phyloP scores from a whole-genome alignment of 208 protist species.

The Tritrichomonas musculus region DNA sequence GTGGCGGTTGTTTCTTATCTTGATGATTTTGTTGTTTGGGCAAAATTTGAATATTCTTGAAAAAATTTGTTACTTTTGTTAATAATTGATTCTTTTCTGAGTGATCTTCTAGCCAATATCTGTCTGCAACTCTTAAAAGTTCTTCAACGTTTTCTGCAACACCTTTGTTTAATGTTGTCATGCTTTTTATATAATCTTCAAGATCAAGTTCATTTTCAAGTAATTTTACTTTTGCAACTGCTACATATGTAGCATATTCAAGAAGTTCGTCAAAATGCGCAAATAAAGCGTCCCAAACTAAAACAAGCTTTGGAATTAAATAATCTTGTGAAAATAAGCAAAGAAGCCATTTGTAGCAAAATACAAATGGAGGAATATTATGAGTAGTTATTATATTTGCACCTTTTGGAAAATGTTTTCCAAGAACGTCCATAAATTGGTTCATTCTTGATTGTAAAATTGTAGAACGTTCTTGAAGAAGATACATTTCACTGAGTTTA shows the following conservation, averaged over 20 bases:
- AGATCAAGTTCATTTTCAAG: neutral
- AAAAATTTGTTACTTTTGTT: too few relatives aligned
- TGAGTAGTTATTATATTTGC: neutral
- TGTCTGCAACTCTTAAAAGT: neutral
- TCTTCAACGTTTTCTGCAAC: neutral
- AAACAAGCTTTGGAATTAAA: neutral
- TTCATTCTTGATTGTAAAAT: neutral
- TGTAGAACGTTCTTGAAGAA: neutral
- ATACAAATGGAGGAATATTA: neutral
- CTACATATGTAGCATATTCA: neutral
- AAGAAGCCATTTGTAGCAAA: neutral
- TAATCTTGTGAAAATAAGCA: neutral
- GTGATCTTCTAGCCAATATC: neutral
- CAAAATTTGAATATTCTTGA: too few relatives aligned
- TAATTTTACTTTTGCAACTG: neutral
- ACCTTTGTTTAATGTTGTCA: neutral
- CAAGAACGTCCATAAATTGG: neutral
- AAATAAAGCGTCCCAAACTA: constrained; percentile 4
- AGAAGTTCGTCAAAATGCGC: neutral
- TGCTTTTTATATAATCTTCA: neutral
- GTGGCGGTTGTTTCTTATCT: too few relatives aligned
- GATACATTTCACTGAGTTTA: neutral
- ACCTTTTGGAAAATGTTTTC: neutral
- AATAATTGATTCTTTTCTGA: neutral
- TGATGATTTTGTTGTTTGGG: too few relatives aligned